phyloP scores from a whole-genome alignment of 2,329 filamentous ascomycete species.

The Fusarium siculi region DNA sequence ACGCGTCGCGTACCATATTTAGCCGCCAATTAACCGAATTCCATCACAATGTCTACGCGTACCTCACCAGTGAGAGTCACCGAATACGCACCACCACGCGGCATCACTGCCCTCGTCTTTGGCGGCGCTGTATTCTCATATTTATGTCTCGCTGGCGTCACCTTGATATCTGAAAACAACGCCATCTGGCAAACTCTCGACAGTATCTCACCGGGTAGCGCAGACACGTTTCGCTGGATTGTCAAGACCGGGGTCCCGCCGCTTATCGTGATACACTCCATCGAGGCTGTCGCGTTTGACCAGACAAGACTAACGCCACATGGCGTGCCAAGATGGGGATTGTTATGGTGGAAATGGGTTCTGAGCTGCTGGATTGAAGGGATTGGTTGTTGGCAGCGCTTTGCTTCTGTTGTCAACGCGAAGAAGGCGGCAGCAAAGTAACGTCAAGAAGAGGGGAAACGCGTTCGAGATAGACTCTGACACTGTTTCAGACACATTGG shows the following conservation, averaged over 20 bases:
- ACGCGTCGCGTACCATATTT: neutral
- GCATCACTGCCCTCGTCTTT: neutral
- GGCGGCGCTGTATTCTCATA: neutral
- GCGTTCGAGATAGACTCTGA: neutral
- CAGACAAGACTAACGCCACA: neutral
- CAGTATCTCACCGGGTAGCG: neutral
- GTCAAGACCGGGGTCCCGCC: neutral
- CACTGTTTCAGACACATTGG: rapidly evolving
- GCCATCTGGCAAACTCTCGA: neutral
- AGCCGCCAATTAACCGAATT: neutral
- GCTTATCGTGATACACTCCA: neutral
- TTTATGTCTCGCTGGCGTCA: neutral
- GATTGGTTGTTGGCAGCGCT: neutral
- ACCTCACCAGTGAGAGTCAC: neutral
- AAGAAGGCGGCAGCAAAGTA: neutral
- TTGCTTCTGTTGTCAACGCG: neutral
- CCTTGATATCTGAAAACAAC: neutral
- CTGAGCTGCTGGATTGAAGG: neutral
- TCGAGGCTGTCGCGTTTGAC: neutral
- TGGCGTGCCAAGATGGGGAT: neutral
- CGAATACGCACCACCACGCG: neutral
- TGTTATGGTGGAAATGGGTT: neutral
- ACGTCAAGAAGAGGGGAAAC: neutral
- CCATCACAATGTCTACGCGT: neutral
- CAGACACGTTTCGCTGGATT: neutral